Conservation (phyloP, 805 yeast species). For the Tetrapisispora pingtungensis region DNA sequence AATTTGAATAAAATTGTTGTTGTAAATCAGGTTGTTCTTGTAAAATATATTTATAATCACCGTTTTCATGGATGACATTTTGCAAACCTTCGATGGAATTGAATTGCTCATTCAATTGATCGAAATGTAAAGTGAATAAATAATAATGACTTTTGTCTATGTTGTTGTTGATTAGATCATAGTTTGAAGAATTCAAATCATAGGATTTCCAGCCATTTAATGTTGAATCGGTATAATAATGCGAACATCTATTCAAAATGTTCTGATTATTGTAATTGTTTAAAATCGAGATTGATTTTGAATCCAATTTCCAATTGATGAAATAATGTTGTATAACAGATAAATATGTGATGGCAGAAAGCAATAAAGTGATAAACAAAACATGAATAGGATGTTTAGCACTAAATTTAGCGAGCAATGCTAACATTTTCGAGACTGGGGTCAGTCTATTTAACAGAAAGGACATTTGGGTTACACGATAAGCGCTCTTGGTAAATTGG, state of each 20-base stretch:
- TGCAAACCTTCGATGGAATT: constrained; percentile 17
- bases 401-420: constrained; percentile 42
- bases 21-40: constrained; percentile 13
- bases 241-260: constrained; percentile 20
- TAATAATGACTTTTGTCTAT: constrained; percentile 24
- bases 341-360: constrained; percentile 74
- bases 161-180: constrained; percentile 7
- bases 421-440: constrained; percentile 31
- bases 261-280: constrained; percentile 11
- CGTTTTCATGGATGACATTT: constrained; percentile 21
- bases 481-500: no score
- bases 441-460: constrained; percentile 22
- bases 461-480: constrained; percentile 10
- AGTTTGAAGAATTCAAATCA: constrained; percentile 9
- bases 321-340: constrained; percentile 61
- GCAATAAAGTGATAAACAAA: constrained; percentile 55
- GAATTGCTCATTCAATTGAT: constrained; percentile 6
- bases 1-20: constrained; percentile 1
- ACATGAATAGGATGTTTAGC: constrained; percentile 84
- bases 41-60: constrained; percentile 18
- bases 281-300: constrained; percentile 10
- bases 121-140: constrained; percentile 22
- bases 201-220: constrained; percentile 5
- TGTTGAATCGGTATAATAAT: constrained; percentile 17
- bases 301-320: constrained; percentile 31